phyloP scores from a whole-genome alignment of 805 yeast species.

The Maudiozyma barnettii region DNA sequence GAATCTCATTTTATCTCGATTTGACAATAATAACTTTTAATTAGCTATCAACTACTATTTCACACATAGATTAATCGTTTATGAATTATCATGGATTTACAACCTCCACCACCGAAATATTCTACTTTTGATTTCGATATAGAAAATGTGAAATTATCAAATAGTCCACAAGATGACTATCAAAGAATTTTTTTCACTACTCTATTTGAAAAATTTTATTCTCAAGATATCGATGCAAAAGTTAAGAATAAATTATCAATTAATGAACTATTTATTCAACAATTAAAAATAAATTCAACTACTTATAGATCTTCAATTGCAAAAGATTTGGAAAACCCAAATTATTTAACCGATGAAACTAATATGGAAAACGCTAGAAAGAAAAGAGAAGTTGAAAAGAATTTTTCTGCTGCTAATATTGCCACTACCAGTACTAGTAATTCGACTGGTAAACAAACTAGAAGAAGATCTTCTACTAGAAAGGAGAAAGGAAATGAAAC shows the following conservation, averaged over 20 bases:
- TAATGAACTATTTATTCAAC: background rate
- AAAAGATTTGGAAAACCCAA: slow-evolving; percentile 9
- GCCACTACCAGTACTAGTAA: background rate
- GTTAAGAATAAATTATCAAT: background rate
- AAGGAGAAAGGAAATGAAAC: slow-evolving; percentile 6
- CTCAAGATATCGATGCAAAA: background rate
- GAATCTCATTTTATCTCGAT: no score
- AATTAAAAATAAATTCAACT: slow-evolving; percentile 8
- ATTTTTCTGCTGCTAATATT: background rate
- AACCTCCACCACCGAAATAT: slow-evolving; percentile 3
- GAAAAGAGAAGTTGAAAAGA: background rate
- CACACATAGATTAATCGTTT: no score
- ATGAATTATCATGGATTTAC: no score
- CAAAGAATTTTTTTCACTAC: slow-evolving; percentile 23
- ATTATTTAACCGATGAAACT: slow-evolving; percentile 1
- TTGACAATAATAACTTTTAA: no score
- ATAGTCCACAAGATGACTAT: slow-evolving; percentile 25
- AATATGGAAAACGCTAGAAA: background rate
- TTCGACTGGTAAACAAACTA: background rate
- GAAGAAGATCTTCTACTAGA: background rate
- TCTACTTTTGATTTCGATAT: slow-evolving; percentile 13
- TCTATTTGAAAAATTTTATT: slow-evolving; percentile 5
- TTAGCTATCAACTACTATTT: no score
- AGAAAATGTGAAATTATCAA: slow-evolving; percentile 10
- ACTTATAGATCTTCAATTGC: slow-evolving; percentile 21